Conservation (phyloP, 139 green algal genomes). For the Tetradesmus lagerheimii region DNA sequence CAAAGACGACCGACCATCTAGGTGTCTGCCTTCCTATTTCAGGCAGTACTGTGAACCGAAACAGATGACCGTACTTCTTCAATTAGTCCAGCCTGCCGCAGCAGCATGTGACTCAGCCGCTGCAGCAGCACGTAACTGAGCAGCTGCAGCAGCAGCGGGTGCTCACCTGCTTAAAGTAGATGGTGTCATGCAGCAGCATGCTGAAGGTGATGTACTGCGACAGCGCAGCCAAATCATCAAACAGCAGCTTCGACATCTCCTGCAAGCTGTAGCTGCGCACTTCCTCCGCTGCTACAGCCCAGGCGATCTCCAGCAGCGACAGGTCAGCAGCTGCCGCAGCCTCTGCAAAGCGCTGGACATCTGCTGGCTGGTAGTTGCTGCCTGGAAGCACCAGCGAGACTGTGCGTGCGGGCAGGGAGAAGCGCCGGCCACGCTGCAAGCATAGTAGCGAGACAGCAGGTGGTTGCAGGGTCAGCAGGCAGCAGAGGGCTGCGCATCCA, state of each 20-base stretch:
- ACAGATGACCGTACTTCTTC: no score
- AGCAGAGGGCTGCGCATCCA: not conserved
- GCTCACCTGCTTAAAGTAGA: conserved; percentile 79
- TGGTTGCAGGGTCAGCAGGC: not conserved
- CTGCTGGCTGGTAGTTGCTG: conserved; percentile 44
- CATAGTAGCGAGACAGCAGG: not conserved
- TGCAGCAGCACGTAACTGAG: not conserved
- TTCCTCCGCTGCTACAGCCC: conserved; percentile 54
- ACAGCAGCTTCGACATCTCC: conserved; percentile 65
- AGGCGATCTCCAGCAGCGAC: conserved; percentile 61
- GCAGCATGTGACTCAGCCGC: not conserved
- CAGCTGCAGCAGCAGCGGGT: not conserved
- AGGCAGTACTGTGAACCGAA: no score
- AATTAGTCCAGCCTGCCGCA: not conserved
- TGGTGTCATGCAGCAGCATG: conserved; percentile 68
- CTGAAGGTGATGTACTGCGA: conserved; percentile 63
- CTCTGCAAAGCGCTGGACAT: conserved; percentile 51
- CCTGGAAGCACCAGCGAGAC: conserved; percentile 61
- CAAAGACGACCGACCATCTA: no score
- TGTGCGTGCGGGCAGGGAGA: conserved; percentile 57
- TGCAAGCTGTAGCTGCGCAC: conserved; percentile 38
- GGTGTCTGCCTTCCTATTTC: no score
- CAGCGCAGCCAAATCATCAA: conserved; percentile 33
- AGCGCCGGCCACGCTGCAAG: conserved; percentile 54
- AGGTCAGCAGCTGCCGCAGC: conserved; percentile 51